These are phyloP conservation scores for Rhytidiadelphus loreus DNA, from an alignment of 225 moss, liverwort and hornwort genomes.

Conservation along the genomic window DNA sequence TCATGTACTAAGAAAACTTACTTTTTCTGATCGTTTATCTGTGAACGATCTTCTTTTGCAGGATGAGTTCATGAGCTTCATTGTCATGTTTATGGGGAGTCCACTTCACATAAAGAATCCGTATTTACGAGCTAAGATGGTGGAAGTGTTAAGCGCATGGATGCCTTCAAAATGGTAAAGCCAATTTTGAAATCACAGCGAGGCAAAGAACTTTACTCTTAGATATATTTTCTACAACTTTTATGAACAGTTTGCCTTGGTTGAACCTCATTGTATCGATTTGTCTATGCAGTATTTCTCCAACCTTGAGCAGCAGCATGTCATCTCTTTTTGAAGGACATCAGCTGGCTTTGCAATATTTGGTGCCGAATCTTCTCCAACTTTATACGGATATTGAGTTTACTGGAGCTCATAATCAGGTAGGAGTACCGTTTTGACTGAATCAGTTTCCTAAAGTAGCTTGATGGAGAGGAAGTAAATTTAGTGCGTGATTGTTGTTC, in stretches of 20 bases:
- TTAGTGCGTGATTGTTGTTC: not conserved
- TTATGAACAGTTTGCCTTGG: not conserved
- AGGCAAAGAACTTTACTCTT: not conserved
- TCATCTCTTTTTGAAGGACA: conserved; percentile 86
- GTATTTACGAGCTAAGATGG: conserved; percentile 96
- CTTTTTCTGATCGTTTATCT: not conserved
- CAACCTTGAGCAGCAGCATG: conserved; percentile 57
- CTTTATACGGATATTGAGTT: conserved; percentile 98
- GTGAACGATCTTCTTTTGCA: conserved; percentile 21
- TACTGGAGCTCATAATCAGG: conserved; percentile 97
- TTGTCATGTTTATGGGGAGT: conserved; percentile 99
- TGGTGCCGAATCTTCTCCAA: conserved; percentile 95
- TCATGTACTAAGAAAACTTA: not conserved
- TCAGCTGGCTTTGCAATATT: conserved; percentile 85
- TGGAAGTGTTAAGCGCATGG: conserved; percentile 91
- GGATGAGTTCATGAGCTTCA: conserved; percentile 99
- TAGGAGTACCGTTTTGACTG: conserved; percentile 4
- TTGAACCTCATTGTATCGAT: not conserved
- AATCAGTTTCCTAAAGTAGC: not conserved
- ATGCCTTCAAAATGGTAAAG: conserved; percentile 68
- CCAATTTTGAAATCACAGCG: not conserved
- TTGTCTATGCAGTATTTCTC: conserved; percentile 49
- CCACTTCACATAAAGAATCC: conserved; percentile 95
- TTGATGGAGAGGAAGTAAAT: not conserved
- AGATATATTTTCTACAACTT: not conserved